Evolutionary conservation across 129 eudicot species (phyloP), one percentile per base, ranked within the genome.

Genomic region (Tagetes patula): DNA sequence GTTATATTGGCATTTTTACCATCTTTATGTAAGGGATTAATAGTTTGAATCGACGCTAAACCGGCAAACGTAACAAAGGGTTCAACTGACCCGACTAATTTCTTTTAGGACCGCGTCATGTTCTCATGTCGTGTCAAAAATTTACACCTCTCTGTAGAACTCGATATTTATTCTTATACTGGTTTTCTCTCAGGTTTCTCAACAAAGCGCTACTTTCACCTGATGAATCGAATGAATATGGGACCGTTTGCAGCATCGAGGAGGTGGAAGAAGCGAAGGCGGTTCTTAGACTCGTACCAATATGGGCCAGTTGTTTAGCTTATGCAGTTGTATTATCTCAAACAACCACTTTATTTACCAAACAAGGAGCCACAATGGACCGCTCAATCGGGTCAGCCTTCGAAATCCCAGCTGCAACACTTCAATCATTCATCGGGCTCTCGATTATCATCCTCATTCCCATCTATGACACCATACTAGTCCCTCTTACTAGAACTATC

Each of bases 351-450:
- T 77, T 88, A 2, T 89, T 86, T 48, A 86, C 86, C 59, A 74
- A 89, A 68, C 96, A 86, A 84, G 91, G 85, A 27, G 74, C 75
- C 12, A 86, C 96, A 0, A 73, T 86, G 89, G 84, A 89, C 80
- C 55, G 88, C 43, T 72, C 85, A 33, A 60, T 88, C 11, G 81
- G 80, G 20, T 12, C 82, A n/a, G 73, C 20, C 46, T 70, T 86
- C 12, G 14, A 80, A n/a, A 34, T 86, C n/a, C 91, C 96, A 5
- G 76, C 96, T 10, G 96, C 96, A 11, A 83, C 96, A 6, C 84
- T 85, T 7, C 88, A 79, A 48, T 77, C 82, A 9, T 42, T 82
- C 56, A 71, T 67, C 7, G 82, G 77, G 46, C 45, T 82, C 32
- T 58, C 82, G 0, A 53, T 82, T 11, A 63, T 84, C 39, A 43